Base-by-base conservation (phyloP, 768 basidiomycete genomes). In the Grammothele lineata region DNA sequence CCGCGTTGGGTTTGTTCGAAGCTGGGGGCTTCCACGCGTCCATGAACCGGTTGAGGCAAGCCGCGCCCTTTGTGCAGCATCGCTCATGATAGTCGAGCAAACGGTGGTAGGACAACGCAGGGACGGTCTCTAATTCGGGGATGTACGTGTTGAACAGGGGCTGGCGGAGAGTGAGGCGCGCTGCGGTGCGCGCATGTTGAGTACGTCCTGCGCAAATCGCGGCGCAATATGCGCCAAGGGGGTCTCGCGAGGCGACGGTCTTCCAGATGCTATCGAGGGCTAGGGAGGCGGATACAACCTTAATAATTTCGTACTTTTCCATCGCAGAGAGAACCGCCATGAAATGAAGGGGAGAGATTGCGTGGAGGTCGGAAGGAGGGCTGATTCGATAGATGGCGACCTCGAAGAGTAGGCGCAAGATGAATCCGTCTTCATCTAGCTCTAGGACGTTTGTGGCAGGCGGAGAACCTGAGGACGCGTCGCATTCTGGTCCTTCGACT, bases 11-110 rank as follows among this genome's bases (percentile, higher is more conserved):
- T n/a, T n/a, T n/a, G n/a, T n/a, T n/a, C n/a, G n/a, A n/a, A n/a
- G n/a, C n/a, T n/a, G n/a, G n/a, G n/a, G n/a, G n/a, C n/a, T n/a
- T n/a, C n/a, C n/a, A n/a, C n/a, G n/a, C n/a, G n/a, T n/a, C n/a
- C n/a, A n/a, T n/a, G n/a, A n/a, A n/a, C n/a, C n/a, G n/a, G n/a
- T n/a, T n/a, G n/a, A n/a, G n/a, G n/a, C n/a, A n/a, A n/a, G n/a
- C n/a, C n/a, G n/a, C n/a, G n/a, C n/a, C n/a, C n/a, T n/a, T n/a
- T n/a, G n/a, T n/a, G n/a, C n/a, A n/a, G n/a, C n/a, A n/a, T n/a
- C 15, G 8, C 76, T 79, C 46, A 38, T 43, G 37, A 21, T 51
- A 50, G 22, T 30, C 10, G 42, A 56, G 32, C 1, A 56, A 32
- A 12, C 47, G 43, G 17, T 56, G 46, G 37, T 51, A 51, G 2